phyloP scores from a whole-genome alignment of 2,329 filamentous ascomycete species.

The Lachnum nothofagi region DNA sequence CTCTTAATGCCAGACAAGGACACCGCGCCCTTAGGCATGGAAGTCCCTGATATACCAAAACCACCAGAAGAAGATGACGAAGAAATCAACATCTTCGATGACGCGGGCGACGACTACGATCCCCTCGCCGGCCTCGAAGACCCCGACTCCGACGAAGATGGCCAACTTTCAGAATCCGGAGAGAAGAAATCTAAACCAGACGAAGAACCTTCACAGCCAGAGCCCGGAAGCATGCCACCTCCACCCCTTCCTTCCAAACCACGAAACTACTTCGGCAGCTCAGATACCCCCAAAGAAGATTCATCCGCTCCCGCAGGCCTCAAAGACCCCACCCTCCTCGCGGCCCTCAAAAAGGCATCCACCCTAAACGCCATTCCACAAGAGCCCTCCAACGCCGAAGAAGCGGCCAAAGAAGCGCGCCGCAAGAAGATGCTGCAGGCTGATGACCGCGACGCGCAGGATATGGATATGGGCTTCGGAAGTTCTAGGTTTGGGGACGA shows the following conservation, averaged over 20 bases:
- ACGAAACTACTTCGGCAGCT: conserved; percentile 59
- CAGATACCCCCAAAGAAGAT: conserved; percentile 31
- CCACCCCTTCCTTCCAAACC: conserved; percentile 39
- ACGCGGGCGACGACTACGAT: conserved; percentile 62
- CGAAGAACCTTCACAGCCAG: background rate
- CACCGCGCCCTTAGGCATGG: conserved; percentile 58
- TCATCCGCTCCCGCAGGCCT: conserved; percentile 46
- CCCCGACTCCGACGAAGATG: conserved; percentile 37
- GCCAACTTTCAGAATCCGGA: conserved; percentile 12
- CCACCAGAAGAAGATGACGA: conserved; percentile 47
- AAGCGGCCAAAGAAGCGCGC: conserved; percentile 58
- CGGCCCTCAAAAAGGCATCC: conserved; percentile 80
- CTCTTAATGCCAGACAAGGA: conserved; percentile 50
- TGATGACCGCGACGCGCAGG: conserved; percentile 75
- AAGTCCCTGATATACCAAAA: conserved; percentile 54
- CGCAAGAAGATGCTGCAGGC: conserved; percentile 69
- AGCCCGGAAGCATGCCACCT: conserved; percentile 39
- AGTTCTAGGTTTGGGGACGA: conserved; percentile 82
- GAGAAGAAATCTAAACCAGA: conserved; percentile 11
- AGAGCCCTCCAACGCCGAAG: conserved; percentile 39
- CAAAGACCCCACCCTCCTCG: conserved; percentile 72
- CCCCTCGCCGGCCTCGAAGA: conserved; percentile 55
- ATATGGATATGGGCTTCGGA: conserved; percentile 93
- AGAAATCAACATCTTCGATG: conserved; percentile 62
- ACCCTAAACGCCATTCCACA: conserved; percentile 48